A percentile compares a stretch with the other conserved stretches of the same genome.
Conservation (phyloP, 106 monocot genomes). For the Dendrobium nobile region DNA sequence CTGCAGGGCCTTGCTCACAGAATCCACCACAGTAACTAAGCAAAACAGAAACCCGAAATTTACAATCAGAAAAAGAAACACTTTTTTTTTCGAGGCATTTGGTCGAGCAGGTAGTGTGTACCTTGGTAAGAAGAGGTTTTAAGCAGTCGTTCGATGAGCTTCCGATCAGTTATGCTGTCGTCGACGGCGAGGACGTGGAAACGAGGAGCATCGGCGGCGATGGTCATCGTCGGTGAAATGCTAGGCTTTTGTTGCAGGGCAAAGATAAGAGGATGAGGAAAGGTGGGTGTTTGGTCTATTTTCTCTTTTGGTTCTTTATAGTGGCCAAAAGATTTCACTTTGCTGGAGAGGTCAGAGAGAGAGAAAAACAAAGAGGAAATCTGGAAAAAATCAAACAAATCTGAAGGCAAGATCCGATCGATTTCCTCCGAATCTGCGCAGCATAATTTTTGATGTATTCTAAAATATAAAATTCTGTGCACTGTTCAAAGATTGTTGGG, state of each 20-base stretch:
- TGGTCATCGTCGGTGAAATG: constrained; percentile 13
- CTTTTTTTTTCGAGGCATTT: background rate
- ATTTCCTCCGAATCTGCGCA: background rate
- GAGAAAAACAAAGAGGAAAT: background rate
- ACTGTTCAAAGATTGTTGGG: background rate
- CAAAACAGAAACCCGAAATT: background rate
- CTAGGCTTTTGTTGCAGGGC: background rate
- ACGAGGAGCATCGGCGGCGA: constrained; percentile 9
- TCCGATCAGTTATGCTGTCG: constrained; percentile 63
- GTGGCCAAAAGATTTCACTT: background rate
- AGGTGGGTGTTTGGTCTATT: background rate
- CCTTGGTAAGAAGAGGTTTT: constrained; percentile 69
- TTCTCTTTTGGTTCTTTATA: background rate
- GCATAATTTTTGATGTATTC: background rate
- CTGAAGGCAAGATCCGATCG: background rate
- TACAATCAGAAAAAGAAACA: background rate
- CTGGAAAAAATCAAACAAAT: background rate
- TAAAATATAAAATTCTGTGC: background rate
- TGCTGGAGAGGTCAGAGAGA: background rate
- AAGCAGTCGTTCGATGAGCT: constrained; percentile 66
- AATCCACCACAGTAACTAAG: constrained; percentile 59
- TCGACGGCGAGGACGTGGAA: constrained; percentile 76
- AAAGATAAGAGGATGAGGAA: background rate
- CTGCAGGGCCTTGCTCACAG: constrained; percentile 68
- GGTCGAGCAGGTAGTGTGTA: constrained; percentile 7